phyloP scores from a whole-genome alignment of 768 basidiomycete species.

The Russula compacta region DNA sequence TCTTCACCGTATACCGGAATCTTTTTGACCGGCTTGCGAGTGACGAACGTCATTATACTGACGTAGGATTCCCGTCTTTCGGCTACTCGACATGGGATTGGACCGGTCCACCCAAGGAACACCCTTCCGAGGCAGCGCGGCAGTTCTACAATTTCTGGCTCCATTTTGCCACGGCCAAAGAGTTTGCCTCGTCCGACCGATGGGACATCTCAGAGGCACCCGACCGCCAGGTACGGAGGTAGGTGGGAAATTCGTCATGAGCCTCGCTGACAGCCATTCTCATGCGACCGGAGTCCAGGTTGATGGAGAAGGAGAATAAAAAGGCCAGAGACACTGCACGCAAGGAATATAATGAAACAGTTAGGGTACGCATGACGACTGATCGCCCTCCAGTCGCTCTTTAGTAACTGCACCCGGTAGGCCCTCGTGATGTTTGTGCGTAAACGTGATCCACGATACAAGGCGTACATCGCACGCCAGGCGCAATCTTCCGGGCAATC shows the following conservation, averaged over 20 bases:
- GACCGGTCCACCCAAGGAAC: slow-evolving; percentile 38
- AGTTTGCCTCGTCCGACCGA: slow-evolving; percentile 79
- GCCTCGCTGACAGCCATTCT: background rate
- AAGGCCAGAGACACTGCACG: slow-evolving; percentile 81
- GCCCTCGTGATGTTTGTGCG: slow-evolving; percentile 65
- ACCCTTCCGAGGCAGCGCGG: slow-evolving; percentile 44
- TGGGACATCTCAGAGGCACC: slow-evolving; percentile 82
- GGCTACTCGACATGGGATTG: slow-evolving; percentile 74
- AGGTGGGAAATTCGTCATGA: slow-evolving; percentile 11
- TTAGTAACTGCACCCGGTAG: slow-evolving; percentile 29
- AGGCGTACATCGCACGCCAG: slow-evolving; percentile 45
- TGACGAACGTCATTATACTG: slow-evolving; percentile 56
- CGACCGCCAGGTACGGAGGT: slow-evolving; percentile 78
- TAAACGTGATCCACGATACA: slow-evolving; percentile 87
- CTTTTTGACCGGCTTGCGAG: slow-evolving; percentile 74
- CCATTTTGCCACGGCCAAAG: slow-evolving; percentile 80
- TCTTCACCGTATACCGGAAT: slow-evolving; percentile 83
- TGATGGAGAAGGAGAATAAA: slow-evolving; percentile 96
- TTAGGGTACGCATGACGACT: slow-evolving; percentile 47
- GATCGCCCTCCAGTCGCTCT: background rate
- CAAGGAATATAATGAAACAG: slow-evolving; percentile 86
- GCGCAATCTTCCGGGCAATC: slow-evolving; percentile 31
- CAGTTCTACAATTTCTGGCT: slow-evolving; percentile 82
- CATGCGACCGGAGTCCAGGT: slow-evolving; percentile 32
- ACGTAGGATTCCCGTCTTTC: slow-evolving; percentile 64